phyloP scores from a whole-genome alignment of 1,284 basidiomycete genomes.

The Leccinum laetum region DNA sequence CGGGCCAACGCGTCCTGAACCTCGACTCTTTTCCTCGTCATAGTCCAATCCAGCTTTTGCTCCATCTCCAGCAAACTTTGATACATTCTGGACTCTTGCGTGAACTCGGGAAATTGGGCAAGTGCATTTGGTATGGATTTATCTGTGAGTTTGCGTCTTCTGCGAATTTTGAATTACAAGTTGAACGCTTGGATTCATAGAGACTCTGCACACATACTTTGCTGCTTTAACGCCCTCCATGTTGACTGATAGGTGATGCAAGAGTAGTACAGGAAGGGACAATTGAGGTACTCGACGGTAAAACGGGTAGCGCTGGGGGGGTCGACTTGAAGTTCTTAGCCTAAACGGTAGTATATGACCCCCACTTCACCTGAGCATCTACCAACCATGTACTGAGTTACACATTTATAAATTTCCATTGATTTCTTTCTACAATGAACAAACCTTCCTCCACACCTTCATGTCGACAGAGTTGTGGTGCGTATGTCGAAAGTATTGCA shows the following conservation, averaged over 20 bases:
- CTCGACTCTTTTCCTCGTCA: constrained; percentile 88
- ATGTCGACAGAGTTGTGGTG: too few species aligned
- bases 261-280: neutral
- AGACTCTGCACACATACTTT: constrained; percentile 29
- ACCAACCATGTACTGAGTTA: too few species aligned
- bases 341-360: neutral
- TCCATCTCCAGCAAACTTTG: constrained; percentile 87
- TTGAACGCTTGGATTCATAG: neutral
- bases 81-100: constrained; percentile 86
- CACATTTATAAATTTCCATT: too few species aligned
- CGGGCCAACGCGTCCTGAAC: constrained; percentile 79
- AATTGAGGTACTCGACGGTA: neutral
- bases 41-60: constrained; percentile 93
- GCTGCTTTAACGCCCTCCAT: constrained; percentile 36
- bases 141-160: constrained; percentile 80
- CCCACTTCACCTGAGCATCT: neutral
- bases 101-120: constrained; percentile 66
- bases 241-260: constrained; percentile 32
- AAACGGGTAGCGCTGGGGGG: neutral
- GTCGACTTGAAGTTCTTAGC: neutral
- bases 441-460: too few species aligned
- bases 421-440: too few species aligned
- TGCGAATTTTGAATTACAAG: constrained; percentile 26
- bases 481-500: too few species aligned
- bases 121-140: constrained; percentile 76